Conservation (phyloP, 1,139 yeast genomes). For the Blastobotrys capitulatus region DNA sequence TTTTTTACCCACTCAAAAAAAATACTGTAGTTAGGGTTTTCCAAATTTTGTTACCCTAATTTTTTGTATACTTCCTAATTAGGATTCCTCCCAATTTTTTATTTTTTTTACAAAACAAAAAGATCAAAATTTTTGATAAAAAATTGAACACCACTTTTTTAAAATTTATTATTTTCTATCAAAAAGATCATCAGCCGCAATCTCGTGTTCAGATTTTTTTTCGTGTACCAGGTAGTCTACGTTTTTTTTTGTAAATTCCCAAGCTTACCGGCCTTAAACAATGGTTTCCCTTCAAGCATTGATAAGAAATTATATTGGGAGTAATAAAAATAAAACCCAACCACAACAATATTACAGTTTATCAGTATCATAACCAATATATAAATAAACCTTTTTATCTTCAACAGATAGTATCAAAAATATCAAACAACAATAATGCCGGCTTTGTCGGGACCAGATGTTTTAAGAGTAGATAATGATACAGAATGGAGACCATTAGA, state of each 20-base stretch:
- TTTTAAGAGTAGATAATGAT: background rate
- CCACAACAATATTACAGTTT: too few species aligned
- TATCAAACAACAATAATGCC: conserved; percentile 1
- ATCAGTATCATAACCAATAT: too few species aligned
- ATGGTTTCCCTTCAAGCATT: too few species aligned
- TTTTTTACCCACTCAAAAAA: background rate
- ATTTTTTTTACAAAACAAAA: background rate
- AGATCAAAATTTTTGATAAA: background rate
- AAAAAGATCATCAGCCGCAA: background rate
- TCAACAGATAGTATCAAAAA: background rate
- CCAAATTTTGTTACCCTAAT: background rate
- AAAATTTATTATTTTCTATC: background rate
- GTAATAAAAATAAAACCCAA: too few species aligned
- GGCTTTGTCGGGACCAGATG: conserved; percentile 9
- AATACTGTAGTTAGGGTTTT: background rate
- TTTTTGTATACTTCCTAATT: background rate
- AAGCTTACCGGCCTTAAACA: too few species aligned
- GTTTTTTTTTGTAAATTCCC: too few species aligned
- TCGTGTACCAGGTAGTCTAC: background rate
- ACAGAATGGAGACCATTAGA: background rate
- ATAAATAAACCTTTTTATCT: background rate
- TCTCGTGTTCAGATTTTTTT: background rate
- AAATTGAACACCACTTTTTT: background rate
- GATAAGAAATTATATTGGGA: too few species aligned
- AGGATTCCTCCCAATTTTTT: background rate